phyloP scores from a whole-genome alignment of 306 rosid genomes.

The Quercus suber region DNA sequence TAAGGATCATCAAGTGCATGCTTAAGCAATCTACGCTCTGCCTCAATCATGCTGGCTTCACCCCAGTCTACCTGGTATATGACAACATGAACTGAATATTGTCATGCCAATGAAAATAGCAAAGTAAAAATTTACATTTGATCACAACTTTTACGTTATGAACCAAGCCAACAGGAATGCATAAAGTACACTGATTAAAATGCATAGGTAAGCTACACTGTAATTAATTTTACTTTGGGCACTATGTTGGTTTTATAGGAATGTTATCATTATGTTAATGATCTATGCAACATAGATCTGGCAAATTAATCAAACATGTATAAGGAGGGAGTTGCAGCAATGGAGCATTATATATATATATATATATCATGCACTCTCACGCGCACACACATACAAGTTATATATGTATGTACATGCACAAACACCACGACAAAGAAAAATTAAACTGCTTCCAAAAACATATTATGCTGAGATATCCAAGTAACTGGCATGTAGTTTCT shows the following conservation, averaged over 20 bases:
- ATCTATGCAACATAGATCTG: not conserved
- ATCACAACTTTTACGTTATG: not conserved
- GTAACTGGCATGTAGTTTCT: not conserved
- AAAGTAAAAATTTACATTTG: not conserved
- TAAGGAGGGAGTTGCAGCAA: too few relatives aligned
- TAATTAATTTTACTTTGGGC: not conserved
- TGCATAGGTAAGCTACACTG: not conserved
- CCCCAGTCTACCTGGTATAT: constrained; percentile 96
- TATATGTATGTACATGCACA: too few relatives aligned
- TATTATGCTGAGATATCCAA: not conserved
- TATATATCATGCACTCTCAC: not conserved
- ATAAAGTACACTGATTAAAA: constrained; percentile 2
- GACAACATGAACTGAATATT: constrained; percentile 24
- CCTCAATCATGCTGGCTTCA: constrained; percentile 93
- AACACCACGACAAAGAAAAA: too few relatives aligned
- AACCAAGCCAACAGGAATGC: not conserved
- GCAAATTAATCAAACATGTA: not conserved
- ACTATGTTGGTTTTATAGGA: not conserved
- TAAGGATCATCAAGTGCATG: constrained; percentile 83
- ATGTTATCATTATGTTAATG: not conserved
- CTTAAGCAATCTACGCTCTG: constrained; percentile 79
- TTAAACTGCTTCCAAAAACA: too few relatives aligned
- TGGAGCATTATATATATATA: too few relatives aligned
- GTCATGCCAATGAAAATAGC: constrained; percentile 20
- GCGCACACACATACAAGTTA: not conserved